Conservation (phyloP, 2,329 filamentous ascomycete species). For the Neofusicoccum cordaticola region DNA sequence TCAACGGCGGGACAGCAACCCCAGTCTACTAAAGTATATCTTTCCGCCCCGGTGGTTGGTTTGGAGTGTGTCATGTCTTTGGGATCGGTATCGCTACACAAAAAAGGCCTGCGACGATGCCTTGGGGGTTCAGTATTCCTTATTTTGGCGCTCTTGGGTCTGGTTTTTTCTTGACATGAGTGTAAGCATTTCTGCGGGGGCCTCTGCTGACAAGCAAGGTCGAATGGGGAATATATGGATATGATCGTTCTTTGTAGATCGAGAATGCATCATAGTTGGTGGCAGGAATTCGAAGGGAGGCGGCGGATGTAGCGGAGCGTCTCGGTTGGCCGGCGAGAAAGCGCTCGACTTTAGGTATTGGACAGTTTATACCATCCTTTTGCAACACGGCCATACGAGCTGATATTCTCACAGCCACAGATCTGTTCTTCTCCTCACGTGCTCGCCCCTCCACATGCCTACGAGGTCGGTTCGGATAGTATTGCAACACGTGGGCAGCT, state of each 20-base stretch:
- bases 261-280: background rate
- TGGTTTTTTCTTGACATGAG: background rate
- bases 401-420: too few species aligned
- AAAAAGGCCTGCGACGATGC: slow-evolving; percentile 8
- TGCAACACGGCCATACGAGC: too few species aligned
- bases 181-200: background rate
- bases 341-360: background rate
- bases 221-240: background rate
- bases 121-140: slow-evolving; percentile 5
- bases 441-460: too few species aligned
- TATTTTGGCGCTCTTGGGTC: background rate
- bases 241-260: slow-evolving; percentile 1
- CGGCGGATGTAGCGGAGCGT: background rate
- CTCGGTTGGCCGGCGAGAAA: background rate
- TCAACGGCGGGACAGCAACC: background rate
- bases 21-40: background rate
- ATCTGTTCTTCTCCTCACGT: too few species aligned
- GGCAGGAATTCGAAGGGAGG: background rate
- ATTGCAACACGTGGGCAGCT: too few species aligned
- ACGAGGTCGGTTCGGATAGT: too few species aligned
- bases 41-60: background rate
- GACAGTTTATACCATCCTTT: background rate
- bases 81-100: slow-evolving; percentile 9
- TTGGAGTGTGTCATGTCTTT: background rate
- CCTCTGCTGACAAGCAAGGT: background rate